These are phyloP conservation scores for Chlorella sorokiniana DNA, from an alignment of 139 green algal species.

Conservation along the genomic window DNA sequence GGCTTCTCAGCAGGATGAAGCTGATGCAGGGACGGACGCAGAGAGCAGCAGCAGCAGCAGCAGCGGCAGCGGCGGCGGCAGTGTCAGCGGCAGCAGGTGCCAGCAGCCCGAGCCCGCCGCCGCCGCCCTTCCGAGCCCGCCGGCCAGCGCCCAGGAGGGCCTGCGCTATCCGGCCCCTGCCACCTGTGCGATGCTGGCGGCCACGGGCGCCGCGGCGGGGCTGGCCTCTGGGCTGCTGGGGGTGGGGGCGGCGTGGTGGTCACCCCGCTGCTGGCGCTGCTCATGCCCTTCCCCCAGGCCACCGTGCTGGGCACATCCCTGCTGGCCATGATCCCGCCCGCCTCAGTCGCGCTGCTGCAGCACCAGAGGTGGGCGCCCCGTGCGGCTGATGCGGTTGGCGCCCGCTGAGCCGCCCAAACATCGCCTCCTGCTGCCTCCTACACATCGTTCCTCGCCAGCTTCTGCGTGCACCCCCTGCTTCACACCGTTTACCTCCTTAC, in stretches of 20 bases:
- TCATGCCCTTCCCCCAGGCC: slow-evolving; percentile 34
- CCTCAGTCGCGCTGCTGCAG: slow-evolving; percentile 54
- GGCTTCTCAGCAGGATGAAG: not conserved
- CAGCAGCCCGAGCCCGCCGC: not conserved
- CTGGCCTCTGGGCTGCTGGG: slow-evolving; percentile 74
- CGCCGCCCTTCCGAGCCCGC: not conserved
- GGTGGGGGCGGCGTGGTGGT: slow-evolving; percentile 62
- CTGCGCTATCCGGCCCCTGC: not conserved
- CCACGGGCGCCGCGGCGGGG: slow-evolving; percentile 61
- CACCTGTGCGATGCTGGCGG: slow-evolving; percentile 41
- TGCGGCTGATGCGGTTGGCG: not conserved
- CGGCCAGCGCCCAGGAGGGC: not conserved
- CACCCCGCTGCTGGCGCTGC: slow-evolving; percentile 60
- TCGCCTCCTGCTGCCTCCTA: too few relatives aligned
- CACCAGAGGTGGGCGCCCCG: slow-evolving; percentile 43
- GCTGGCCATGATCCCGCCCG: slow-evolving; percentile 68
- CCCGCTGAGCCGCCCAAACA: too few relatives aligned
- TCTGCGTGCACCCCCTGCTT: not conserved
- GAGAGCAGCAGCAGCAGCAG: not conserved
- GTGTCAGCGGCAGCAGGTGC: not conserved
- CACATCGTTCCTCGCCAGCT: not conserved
- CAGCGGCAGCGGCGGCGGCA: not conserved
- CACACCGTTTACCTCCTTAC: not conserved
- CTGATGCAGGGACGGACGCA: not conserved
- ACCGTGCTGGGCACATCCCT: slow-evolving; percentile 69